Conservation (phyloP, 2,329 filamentous ascomycete species). For the Colletotrichum spaethianum region DNA sequence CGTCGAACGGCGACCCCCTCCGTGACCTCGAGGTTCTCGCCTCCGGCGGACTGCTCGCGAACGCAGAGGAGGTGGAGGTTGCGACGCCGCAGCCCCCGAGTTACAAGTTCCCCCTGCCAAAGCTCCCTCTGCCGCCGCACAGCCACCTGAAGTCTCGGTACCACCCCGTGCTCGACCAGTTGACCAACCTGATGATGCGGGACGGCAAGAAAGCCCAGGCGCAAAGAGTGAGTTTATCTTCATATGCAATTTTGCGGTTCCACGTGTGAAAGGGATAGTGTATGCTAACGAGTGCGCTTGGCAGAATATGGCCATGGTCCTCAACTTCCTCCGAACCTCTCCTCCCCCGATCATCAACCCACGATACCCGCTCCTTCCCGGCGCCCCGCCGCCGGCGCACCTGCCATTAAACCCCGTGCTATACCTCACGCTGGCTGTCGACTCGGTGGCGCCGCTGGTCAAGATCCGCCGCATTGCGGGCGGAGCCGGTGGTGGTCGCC, state of each 20-base stretch:
- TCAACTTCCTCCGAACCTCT: conserved; percentile 87
- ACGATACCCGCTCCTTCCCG: conserved; percentile 79
- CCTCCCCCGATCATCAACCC: conserved; percentile 84
- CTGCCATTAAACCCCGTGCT: conserved; percentile 91
- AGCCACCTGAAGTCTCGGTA: conserved; percentile 84
- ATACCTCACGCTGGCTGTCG: conserved; percentile 91
- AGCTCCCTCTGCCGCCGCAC: conserved; percentile 72
- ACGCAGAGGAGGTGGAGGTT: conserved; percentile 47
- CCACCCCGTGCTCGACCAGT: conserved; percentile 85
- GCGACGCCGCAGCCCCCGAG: conserved; percentile 62
- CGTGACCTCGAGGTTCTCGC: conserved; percentile 51
- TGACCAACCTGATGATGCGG: conserved; percentile 92
- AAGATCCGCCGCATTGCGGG: conserved; percentile 83
- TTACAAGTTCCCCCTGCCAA: conserved; percentile 82
- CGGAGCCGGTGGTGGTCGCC: conserved; percentile 86
- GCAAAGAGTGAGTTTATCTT: conserved; percentile 78
- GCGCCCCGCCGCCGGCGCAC: conserved; percentile 81
- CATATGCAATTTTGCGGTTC: background rate
- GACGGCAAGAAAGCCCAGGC: conserved; percentile 92
- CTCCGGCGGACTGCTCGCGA: conserved; percentile 46
- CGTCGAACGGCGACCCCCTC: conserved; percentile 32
- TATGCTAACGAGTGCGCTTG: conserved; percentile 21
- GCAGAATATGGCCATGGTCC: conserved; percentile 87
- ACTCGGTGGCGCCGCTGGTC: conserved; percentile 92
- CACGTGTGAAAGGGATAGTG: background rate